These are phyloP conservation scores for Xylaria sp. DNA, from an alignment of 2,329 filamentous ascomycete species.

Conservation along the genomic window DNA sequence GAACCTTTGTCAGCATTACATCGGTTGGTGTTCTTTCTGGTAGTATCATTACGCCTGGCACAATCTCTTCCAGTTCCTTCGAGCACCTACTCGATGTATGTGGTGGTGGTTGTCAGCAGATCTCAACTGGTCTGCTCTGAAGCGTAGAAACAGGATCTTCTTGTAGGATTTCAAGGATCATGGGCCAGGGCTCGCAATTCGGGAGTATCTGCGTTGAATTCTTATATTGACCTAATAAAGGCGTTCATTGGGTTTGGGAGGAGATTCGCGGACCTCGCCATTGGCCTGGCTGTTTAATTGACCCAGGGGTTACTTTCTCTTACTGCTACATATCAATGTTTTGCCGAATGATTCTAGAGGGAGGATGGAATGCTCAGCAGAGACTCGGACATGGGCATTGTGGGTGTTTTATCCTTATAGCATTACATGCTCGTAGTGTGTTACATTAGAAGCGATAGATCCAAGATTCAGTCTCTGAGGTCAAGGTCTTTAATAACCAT, in stretches of 20 bases:
- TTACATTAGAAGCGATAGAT: slow-evolving; percentile 10
- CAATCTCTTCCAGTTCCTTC: not conserved
- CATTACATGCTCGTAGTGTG: not conserved
- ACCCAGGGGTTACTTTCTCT: not conserved
- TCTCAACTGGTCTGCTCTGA: slow-evolving; percentile 2
- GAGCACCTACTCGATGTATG: not conserved
- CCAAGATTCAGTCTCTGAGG: not conserved
- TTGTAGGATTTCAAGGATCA: slow-evolving; percentile 11
- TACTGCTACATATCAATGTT: not conserved
- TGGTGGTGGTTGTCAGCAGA: not conserved
- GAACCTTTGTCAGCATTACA: slow-evolving; percentile 98
- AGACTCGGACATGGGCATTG: not conserved
- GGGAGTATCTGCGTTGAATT: slow-evolving; percentile 20
- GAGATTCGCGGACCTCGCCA: slow-evolving; percentile 4
- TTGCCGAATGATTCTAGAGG: not conserved
- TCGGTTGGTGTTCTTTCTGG: slow-evolving; percentile 99
- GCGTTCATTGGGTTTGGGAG: slow-evolving; percentile 24
- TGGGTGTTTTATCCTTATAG: not conserved
- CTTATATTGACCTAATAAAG: not conserved
- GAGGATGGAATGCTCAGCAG: not conserved
- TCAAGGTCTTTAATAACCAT: not conserved
- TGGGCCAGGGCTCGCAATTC: not conserved
- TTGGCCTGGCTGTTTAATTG: not conserved
- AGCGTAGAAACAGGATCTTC: slow-evolving; percentile 6
- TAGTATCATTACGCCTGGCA: slow-evolving; percentile 53